phyloP scores from a whole-genome alignment of 1,284 basidiomycete genomes.

The Bjerkandera adusta region DNA sequence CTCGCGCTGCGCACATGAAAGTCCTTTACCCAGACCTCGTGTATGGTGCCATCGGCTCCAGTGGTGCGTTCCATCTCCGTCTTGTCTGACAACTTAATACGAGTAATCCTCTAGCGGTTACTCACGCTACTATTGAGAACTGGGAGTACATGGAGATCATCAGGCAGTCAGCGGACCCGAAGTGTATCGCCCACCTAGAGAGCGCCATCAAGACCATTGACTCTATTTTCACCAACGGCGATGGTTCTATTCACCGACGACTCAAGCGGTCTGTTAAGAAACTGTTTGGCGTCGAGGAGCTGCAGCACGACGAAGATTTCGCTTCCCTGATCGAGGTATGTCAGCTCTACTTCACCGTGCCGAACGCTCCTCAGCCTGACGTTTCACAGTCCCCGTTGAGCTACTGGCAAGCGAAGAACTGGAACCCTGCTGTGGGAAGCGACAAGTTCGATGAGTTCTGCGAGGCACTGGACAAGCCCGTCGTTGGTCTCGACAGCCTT shows the following conservation, averaged over 20 bases:
- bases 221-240: conserved; percentile 41
- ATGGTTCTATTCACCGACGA: conserved; percentile 26
- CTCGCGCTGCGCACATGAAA: conserved; percentile 91
- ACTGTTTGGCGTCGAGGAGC: conserved; percentile 68
- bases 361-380: not conserved
- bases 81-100: no score
- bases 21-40: conserved; percentile 86
- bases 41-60: conserved; percentile 89
- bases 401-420: conserved; percentile 66
- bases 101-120: conserved; percentile 49
- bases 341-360: conserved; percentile 10
- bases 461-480: conserved; percentile 49
- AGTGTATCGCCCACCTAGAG: conserved; percentile 72
- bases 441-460: conserved; percentile 74
- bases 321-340: conserved; percentile 62
- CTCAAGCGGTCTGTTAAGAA: conserved; percentile 55
- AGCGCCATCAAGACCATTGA: conserved; percentile 66
- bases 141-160: conserved; percentile 92
- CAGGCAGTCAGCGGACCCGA: conserved; percentile 67
- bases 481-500: conserved; percentile 27
- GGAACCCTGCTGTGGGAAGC: conserved; percentile 73
- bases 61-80: conserved; percentile 45
- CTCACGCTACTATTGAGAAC: conserved; percentile 69
- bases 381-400: conserved; percentile 36
- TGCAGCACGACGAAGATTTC: conserved; percentile 80